These are phyloP conservation scores for Penicillium sp. DNA, from an alignment of 2,329 filamentous ascomycete species.

Conservation along the genomic window DNA sequence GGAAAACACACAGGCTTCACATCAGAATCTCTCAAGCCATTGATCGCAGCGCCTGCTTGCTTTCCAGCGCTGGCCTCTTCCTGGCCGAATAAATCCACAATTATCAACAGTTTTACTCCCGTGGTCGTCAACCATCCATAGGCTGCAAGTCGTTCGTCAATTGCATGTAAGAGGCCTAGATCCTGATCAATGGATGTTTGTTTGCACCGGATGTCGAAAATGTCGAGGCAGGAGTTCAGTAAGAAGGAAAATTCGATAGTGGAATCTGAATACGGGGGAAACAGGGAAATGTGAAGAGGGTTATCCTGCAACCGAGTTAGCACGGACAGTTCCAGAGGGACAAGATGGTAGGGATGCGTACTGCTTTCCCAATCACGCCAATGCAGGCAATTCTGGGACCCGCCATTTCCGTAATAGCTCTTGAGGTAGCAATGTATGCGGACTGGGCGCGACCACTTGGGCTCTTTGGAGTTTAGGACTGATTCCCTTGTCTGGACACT, in stretches of 20 bases:
- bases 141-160: slow-evolving; percentile 88
- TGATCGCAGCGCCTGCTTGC: slow-evolving; percentile 41
- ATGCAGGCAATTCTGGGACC: slow-evolving; percentile 83
- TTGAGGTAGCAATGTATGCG: background rate
- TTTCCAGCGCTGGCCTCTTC: slow-evolving; percentile 39
- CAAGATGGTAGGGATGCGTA: slow-evolving; percentile 42
- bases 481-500: background rate
- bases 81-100: slow-evolving; percentile 85
- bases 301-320: slow-evolving; percentile 66
- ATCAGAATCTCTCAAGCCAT: slow-evolving; percentile 80
- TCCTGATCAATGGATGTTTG: slow-evolving; percentile 75
- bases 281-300: slow-evolving; percentile 87
- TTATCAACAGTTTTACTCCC: slow-evolving; percentile 81
- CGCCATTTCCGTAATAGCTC: slow-evolving; percentile 36
- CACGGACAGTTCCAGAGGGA: slow-evolving; percentile 1
- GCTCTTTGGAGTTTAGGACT: background rate
- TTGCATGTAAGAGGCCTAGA: slow-evolving; percentile 83
- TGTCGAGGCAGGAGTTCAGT: slow-evolving; percentile 85
- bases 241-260: slow-evolving; percentile 85
- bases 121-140: slow-evolving; percentile 98
- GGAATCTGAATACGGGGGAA: slow-evolving; percentile 66
- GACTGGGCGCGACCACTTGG: background rate
- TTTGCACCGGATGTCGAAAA: slow-evolving; percentile 82
- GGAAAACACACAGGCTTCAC: slow-evolving; percentile 66
- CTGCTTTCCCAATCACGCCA: slow-evolving; percentile 89